Conservation (phyloP, 2,329 filamentous ascomycete genomes). For the Neonectria sp. region DNA sequence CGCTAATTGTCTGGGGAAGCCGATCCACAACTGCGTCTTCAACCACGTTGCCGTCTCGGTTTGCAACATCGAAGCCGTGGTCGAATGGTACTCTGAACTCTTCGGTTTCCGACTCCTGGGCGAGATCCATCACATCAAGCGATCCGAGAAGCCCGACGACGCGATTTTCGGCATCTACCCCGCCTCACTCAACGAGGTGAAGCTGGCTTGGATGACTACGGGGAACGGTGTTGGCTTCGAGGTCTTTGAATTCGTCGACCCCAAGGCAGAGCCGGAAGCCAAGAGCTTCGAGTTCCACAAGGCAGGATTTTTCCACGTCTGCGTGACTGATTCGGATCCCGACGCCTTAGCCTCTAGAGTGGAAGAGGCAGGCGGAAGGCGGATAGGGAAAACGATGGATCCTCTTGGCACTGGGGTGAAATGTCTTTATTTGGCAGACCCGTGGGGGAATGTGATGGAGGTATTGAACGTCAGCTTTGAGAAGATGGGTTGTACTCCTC, state of each 20-base stretch:
- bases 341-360: constrained; percentile 47
- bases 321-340: constrained; percentile 49
- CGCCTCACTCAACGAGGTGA: constrained; percentile 47
- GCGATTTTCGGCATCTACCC: constrained; percentile 52
- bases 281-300: constrained; percentile 41
- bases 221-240: constrained; percentile 53
- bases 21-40: constrained; percentile 21
- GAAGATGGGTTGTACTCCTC: constrained; percentile 14
- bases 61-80: constrained; percentile 20
- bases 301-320: constrained; percentile 54
- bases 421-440: constrained; percentile 23
- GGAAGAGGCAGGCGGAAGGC: constrained; percentile 46
- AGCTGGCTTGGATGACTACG: constrained; percentile 48
- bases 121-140: constrained; percentile 26
- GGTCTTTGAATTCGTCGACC: constrained; percentile 52
- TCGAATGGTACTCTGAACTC: constrained; percentile 31
- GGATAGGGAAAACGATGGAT: constrained; percentile 40
- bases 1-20: constrained; percentile 15
- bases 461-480: constrained; percentile 28
- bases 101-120: constrained; percentile 30
- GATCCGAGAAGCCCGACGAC: constrained; percentile 38
- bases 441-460: constrained; percentile 29
- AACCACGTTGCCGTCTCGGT: constrained; percentile 31
- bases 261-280: constrained; percentile 31
- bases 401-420: constrained; percentile 20